phyloP scores from a whole-genome alignment of 768 basidiomycete species.

The Lactifluus echinatus region DNA sequence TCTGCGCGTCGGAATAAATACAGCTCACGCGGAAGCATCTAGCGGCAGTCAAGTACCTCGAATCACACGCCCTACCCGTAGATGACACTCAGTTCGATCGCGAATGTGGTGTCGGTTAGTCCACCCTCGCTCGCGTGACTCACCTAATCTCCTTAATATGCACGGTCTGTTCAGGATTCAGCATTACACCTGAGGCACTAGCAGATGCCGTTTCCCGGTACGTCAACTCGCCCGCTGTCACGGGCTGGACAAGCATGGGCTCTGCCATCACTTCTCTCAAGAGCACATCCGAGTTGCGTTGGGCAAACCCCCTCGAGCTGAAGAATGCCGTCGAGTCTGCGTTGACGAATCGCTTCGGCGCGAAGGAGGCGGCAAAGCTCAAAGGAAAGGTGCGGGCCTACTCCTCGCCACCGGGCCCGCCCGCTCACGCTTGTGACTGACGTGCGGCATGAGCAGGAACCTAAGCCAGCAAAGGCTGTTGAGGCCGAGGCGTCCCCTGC shows the following conservation, averaged over 20 bases:
- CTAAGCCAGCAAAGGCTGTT: slow-evolving; percentile 29
- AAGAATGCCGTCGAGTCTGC: slow-evolving; percentile 72
- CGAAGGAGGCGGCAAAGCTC: slow-evolving; percentile 55
- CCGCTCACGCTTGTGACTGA: neutral
- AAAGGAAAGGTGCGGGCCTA: slow-evolving; percentile 49
- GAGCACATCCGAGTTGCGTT: slow-evolving; percentile 53
- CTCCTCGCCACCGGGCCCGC: neutral
- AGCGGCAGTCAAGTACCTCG: slow-evolving; percentile 75
- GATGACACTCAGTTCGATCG: slow-evolving; percentile 64
- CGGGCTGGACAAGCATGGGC: slow-evolving; percentile 74
- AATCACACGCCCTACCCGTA: slow-evolving; percentile 49
- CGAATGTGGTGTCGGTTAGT: slow-evolving; percentile 81
- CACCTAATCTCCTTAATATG: neutral
- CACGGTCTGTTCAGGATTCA: slow-evolving; percentile 52
- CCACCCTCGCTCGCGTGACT: neutral
- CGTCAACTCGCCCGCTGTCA: slow-evolving; percentile 42
- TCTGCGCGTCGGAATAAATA: neutral
- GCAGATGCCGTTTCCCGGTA: slow-evolving; percentile 45
- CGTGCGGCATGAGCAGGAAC: slow-evolving; percentile 30
- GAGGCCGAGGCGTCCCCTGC: slow-evolving; percentile 31
- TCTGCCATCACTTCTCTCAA: slow-evolving; percentile 57
- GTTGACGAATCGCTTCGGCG: slow-evolving; percentile 61
- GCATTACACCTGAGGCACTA: slow-evolving; percentile 61
- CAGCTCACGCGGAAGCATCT: neutral
- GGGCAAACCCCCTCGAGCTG: slow-evolving; percentile 78